Base-by-base conservation (phyloP, 768 basidiomycete genomes). In the Suillus paluster region DNA sequence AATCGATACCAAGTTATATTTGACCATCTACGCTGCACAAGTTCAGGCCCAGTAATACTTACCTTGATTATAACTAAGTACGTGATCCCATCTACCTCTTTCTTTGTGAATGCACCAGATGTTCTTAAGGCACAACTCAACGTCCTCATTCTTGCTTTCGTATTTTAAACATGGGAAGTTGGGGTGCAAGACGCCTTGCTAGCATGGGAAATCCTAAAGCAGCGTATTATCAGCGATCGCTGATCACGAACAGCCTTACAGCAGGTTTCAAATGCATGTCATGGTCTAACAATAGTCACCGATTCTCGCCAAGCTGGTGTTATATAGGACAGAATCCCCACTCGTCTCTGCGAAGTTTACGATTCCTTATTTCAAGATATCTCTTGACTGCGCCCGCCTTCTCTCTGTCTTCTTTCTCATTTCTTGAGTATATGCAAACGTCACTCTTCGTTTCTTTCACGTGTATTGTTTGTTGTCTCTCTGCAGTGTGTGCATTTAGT, bases 401-500 rank as follows among this genome's bases (percentile, higher is more conserved):
- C 57, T 11, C 63, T 41, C 46, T 19, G 48, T 55, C 44, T 38
- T 56, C 62, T n/a, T n/a, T n/a, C 57, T 65, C 63, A 42, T 67
- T 63, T 46, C 64, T 62, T 59, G 64, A 65, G 58, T 54, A 75
- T 54, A 75, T 76, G 73, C 66, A 46, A 57, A 73, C 57, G 55
- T 74, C 52, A 44, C 64, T 63, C 65, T 66, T 66, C 70, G 62
- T 69, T 64, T 63, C 68, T 39, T 58, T 72, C 38, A 14, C 50
- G 60, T 67, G 44, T 57, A 63, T 65, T 70, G 60, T 71, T 61
- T 50, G 39, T 45, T 75, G 50, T 49, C 54, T 67, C 63, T 61
- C 66, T n/a, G 27, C 54, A 21, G 77, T 60, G 9, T 55, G 56
- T 19, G 68, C 75, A 21, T 81, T 80, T 68, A 83, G 81, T 34